Evolutionary conservation across 2,329 filamentous ascomycete genomes (phyloP), one percentile per base, ranked within the genome.

Genomic region (Paramyrothecium roridum): DNA sequence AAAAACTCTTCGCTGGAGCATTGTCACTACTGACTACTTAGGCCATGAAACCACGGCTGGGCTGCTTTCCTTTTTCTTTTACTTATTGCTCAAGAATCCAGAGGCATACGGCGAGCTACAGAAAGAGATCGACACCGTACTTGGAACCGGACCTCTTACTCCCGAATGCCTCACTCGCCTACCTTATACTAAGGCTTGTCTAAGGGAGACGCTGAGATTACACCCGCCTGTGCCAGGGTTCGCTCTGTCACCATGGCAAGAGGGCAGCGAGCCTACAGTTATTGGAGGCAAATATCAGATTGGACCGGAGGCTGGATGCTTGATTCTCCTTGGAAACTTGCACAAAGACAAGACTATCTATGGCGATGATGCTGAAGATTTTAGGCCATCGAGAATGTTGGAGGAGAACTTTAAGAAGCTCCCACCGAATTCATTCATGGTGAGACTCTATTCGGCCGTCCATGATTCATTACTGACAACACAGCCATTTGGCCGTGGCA

Each of bases 21-120:
- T 43, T 8, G 16, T 43, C 7, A 43, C n/a, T 19, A 17, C n/a
- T 16, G 37, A 43, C 7, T 17, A 7, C 37, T 86, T 86, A 37
- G 85, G 86, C 2, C 87, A 90, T 58, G 88, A 91, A 62, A 92
- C 89, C 0, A 88, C 88, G 0, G 84, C 85, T 2, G 87, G 87
- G 3, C 71, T 87, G 17, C 68, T 91, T 13, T 82, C 85, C 0
- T 91, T 89, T 63, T 71, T 80, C 0, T 82, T 89, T 51, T 87
- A 86, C 64, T 77, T 86, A 54, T 75, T 92, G 2, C 67, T 89
- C 34, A 86, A 85, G 65, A 77, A 87, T 61, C 87, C 87, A 0
- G 76, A 79, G 2, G 75, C 77, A 2, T 84, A 86, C 57, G 72
- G 72, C 40, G 84, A 84, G 58, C 85, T 86, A 0, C 86, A 87